Evolutionary conservation across 192 early-diverging fungal species (phyloP).

Genomic region (Mortierella hygrophila): DNA sequence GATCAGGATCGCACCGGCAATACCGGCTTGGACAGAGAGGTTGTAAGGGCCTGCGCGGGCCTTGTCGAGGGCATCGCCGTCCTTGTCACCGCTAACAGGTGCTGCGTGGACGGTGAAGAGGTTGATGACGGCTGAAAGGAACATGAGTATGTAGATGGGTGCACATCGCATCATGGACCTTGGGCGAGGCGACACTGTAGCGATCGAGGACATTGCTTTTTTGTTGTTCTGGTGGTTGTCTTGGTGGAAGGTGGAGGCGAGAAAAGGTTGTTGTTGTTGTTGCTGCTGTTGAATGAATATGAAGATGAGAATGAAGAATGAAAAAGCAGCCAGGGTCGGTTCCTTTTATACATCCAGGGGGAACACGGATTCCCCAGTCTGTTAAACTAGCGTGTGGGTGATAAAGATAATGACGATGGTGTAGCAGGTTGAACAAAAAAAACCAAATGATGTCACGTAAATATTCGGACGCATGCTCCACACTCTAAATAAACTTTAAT

Average conservation of each 20-base stretch:
- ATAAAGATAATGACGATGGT: background rate
- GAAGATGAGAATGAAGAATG: conserved; percentile 18
- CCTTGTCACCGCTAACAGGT: conserved; percentile 15
- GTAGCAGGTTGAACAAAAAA: background rate
- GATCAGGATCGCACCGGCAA: conserved; percentile 61
- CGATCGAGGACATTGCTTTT: conserved; percentile 14
- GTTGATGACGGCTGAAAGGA: conserved; percentile 40
- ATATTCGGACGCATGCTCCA: background rate
- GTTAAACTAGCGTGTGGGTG: no score
- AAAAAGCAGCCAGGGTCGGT: background rate
- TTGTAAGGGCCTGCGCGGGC: conserved; percentile 31
- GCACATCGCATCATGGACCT: conserved; percentile 18
- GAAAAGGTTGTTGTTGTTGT: background rate
- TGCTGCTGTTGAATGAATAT: background rate
- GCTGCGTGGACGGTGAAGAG: conserved; percentile 27
- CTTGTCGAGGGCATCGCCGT: conserved; percentile 10
- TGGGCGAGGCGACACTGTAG: conserved; percentile 16
- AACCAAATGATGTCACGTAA: background rate
- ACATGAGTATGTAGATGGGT: conserved; percentile 34
- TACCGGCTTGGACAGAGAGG: conserved; percentile 51
- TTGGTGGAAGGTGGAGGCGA: background rate
- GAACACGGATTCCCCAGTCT: no score
- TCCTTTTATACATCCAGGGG: conserved; percentile 7
- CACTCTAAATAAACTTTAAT: background rate
- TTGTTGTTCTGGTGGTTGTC: background rate